Percentiles rank a stretch among this genome's conserved stretches.
These are phyloP conservation scores for Ceratocystis diversiconidia DNA, from an alignment of 2,329 filamentous ascomycete genomes.

Conservation along the genomic window DNA sequence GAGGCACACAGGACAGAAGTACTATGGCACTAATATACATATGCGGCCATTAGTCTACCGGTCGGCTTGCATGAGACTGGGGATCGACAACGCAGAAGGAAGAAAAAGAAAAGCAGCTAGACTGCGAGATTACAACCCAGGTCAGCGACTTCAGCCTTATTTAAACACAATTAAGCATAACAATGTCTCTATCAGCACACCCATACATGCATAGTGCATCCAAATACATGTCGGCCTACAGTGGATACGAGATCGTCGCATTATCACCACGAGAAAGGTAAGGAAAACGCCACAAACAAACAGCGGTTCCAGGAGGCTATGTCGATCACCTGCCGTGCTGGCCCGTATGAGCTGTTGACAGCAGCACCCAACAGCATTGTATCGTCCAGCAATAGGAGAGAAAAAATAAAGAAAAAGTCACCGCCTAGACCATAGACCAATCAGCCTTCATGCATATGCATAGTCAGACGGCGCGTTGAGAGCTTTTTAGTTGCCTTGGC, in stretches of 20 bases:
- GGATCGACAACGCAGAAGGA: background rate
- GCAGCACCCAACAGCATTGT: background rate
- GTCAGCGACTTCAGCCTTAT: background rate
- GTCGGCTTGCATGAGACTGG: background rate
- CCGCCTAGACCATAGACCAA: background rate
- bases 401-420: background rate
- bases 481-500: background rate
- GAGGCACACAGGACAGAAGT: background rate
- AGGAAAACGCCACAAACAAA: background rate
- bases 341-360: background rate
- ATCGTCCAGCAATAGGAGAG: no score
- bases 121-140: background rate
- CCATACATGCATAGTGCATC: slow-evolving; percentile 1
- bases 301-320: background rate
- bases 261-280: background rate
- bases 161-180: background rate
- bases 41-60: background rate
- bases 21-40: background rate
- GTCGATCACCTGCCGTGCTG: background rate
- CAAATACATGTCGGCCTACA: background rate
- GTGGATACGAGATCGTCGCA: background rate
- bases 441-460: background rate
- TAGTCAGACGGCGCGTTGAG: background rate
- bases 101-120: background rate
- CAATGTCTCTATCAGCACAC: background rate